Percentiles rank a stretch among this genome's conserved stretches.
These are phyloP conservation scores for Limtongozyma cylindracea DNA, from an alignment of 805 yeast species.

Conservation along the genomic window DNA sequence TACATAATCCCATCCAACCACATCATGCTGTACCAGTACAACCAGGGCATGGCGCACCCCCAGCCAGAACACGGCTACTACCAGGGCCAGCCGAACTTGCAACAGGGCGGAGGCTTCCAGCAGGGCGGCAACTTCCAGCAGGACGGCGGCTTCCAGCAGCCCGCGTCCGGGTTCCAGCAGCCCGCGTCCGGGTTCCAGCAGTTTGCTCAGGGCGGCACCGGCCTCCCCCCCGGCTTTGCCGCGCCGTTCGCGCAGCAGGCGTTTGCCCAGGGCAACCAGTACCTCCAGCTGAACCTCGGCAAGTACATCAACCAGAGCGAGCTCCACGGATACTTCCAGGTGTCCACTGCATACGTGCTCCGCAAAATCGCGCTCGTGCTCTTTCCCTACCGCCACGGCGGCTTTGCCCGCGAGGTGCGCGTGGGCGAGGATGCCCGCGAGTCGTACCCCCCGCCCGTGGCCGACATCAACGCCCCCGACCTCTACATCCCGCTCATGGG, in stretches of 20 bases:
- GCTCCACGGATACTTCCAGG: constrained; percentile 73
- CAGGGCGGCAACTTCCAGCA: no score
- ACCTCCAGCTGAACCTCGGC: constrained; percentile 47
- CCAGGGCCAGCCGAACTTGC: no score
- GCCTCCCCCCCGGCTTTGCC: constrained; percentile 67
- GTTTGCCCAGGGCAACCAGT: constrained; percentile 55
- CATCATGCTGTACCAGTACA: no score
- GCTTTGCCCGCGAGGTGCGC: constrained; percentile 42
- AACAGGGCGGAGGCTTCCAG: no score
- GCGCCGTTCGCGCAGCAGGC: constrained; percentile 76
- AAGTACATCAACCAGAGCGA: constrained; percentile 23
- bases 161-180: no score
- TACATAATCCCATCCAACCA: no score
- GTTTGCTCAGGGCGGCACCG: no score
- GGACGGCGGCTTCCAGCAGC: no score
- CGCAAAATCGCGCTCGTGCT: constrained; percentile 47
- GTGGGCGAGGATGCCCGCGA: constrained; percentile 5
- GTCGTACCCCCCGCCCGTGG: constrained; percentile 46
- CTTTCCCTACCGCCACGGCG: constrained; percentile 67
- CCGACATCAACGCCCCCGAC: constrained; percentile 89
- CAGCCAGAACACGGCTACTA: no score
- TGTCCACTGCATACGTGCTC: constrained; percentile 68
- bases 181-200: no score
- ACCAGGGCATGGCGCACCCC: no score
- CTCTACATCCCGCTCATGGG: constrained; percentile 92